These are phyloP conservation scores for Gaertneriomyces sp. DNA, from an alignment of 192 early-diverging fungal species.

Conservation along the genomic window DNA sequence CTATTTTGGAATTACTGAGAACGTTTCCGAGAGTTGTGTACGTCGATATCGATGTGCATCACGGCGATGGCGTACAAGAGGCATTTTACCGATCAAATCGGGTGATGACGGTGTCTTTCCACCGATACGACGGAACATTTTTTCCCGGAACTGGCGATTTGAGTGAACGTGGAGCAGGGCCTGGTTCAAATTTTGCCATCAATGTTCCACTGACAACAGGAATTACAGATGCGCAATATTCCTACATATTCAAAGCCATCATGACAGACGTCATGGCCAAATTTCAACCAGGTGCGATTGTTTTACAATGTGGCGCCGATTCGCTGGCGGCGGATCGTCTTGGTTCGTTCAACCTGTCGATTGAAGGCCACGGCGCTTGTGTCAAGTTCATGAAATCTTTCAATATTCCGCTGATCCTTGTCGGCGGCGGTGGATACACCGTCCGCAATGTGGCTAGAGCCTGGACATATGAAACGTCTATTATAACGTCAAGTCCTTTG, in stretches of 20 bases:
- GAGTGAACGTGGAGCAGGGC: conserved; percentile 81
- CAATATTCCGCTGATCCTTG: conserved; percentile 84
- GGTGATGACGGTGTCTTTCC: conserved; percentile 95
- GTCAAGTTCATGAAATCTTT: conserved; percentile 88
- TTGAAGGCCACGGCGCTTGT: conserved; percentile 91
- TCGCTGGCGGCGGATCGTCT: conserved; percentile 89
- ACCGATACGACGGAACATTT: conserved; percentile 90
- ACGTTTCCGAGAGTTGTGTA: conserved; percentile 80
- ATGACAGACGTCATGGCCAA: conserved; percentile 85
- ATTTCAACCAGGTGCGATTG: conserved; percentile 87
- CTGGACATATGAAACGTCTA: conserved; percentile 93
- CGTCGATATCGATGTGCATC: conserved; percentile 98
- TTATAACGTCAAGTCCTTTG: conserved; percentile 72
- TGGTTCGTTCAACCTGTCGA: conserved; percentile 91
- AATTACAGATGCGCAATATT: conserved; percentile 90
- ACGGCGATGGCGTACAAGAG: conserved; percentile 97
- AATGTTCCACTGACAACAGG: conserved; percentile 94
- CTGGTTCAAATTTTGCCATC: conserved; percentile 89
- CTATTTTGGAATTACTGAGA: conserved; percentile 80
- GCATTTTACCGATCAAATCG: conserved; percentile 90
- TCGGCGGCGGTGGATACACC: conserved; percentile 97
- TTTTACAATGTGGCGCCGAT: conserved; percentile 96
- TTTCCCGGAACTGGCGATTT: conserved; percentile 93
- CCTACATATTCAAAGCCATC: conserved; percentile 83
- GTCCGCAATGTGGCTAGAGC: conserved; percentile 91